Percentiles rank a stretch among this genome's conserved stretches.
These are phyloP conservation scores for Macaranga tanarius DNA, from an alignment of 441 rosid species.

Conservation along the genomic window DNA sequence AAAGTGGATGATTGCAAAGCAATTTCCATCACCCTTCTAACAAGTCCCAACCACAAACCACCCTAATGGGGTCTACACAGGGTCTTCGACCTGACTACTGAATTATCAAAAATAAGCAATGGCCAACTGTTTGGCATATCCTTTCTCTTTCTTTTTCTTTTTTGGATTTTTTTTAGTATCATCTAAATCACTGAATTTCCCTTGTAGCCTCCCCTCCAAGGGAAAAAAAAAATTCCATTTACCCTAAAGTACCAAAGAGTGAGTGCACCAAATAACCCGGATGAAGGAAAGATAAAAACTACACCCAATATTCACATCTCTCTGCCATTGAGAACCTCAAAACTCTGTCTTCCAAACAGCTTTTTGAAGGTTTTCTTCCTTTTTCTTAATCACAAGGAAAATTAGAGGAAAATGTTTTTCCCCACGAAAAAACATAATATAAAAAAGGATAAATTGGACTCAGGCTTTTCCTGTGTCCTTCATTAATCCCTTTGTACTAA, in stretches of 20 bases:
- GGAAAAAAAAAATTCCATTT: too few species aligned
- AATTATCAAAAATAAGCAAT: not conserved
- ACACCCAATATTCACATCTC: not conserved
- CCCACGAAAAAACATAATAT: slow-evolving; percentile 20
- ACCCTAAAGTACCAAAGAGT: too few species aligned
- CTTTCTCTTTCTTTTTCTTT: too few species aligned
- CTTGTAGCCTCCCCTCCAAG: too few species aligned
- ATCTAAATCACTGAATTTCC: too few species aligned
- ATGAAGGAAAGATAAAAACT: not conserved
- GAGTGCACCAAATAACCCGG: not conserved
- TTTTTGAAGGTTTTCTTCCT: slow-evolving; percentile 5
- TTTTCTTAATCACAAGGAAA: slow-evolving; percentile 12
- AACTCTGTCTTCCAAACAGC: not conserved
- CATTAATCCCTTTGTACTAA: not conserved
- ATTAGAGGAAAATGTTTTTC: slow-evolving; percentile 10
- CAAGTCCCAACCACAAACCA: not conserved
- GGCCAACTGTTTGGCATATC: not conserved
- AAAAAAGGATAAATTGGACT: slow-evolving; percentile 20
- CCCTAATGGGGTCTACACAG: not conserved
- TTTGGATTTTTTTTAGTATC: too few species aligned
- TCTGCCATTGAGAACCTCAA: slow-evolving; percentile 1
- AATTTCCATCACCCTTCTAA: not conserved
- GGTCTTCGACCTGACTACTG: not conserved
- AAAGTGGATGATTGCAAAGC: not conserved
- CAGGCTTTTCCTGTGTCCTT: slow-evolving; percentile 16